These are phyloP conservation scores for Xylariaceae sp. DNA, from an alignment of 2,329 filamentous ascomycete genomes.

Conservation along the genomic window DNA sequence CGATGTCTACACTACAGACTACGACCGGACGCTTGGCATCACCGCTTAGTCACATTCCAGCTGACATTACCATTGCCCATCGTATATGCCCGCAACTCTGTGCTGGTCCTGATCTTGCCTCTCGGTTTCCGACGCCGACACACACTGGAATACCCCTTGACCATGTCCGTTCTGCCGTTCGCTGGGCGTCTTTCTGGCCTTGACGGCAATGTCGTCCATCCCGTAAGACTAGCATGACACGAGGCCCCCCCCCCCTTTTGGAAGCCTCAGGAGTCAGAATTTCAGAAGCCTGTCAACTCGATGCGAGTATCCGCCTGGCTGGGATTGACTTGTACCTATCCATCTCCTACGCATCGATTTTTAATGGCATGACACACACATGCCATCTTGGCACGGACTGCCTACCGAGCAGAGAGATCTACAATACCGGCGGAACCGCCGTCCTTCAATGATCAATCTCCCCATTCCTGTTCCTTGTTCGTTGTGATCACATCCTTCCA, in stretches of 20 bases:
- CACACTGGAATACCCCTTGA: too few relatives aligned
- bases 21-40: background rate
- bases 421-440: background rate
- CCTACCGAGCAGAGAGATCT: background rate
- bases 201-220: background rate
- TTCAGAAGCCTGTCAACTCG: constrained; percentile 5
- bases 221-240: constrained; percentile 8
- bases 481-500: background rate
- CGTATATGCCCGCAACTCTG: background rate
- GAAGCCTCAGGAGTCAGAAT: too few relatives aligned
- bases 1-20: background rate
- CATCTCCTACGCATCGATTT: background rate
- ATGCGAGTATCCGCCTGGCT: constrained; percentile 13
- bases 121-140: too few relatives aligned
- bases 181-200: background rate
- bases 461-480: background rate
- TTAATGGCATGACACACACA: background rate
- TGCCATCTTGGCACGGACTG: background rate
- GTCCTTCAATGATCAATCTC: background rate
- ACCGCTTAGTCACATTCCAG: background rate
- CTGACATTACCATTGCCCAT: background rate
- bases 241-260: background rate
- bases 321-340: constrained; percentile 1
- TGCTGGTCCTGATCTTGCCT: too few relatives aligned
- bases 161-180: background rate